These are phyloP conservation scores for Trichophyton schoenleinii DNA, from an alignment of 2,329 filamentous ascomycete species.

Conservation along the genomic window DNA sequence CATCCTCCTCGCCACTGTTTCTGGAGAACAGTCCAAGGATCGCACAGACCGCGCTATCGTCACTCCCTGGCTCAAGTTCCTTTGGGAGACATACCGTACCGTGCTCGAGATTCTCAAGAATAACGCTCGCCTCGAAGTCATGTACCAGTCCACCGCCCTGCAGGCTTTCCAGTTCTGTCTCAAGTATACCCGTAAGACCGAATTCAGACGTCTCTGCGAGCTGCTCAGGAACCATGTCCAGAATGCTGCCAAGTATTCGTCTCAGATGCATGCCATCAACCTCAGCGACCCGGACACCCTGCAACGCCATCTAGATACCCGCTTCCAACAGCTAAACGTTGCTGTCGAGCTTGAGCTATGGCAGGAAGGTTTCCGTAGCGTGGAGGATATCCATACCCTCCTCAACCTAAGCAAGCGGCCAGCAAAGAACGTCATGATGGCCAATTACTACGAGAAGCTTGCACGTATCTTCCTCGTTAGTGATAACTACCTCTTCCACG, in stretches of 20 bases:
- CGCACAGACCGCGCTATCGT: constrained; percentile 96
- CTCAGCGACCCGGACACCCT: constrained; percentile 93
- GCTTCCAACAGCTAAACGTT: constrained; percentile 96
- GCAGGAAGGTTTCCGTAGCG: constrained; percentile 98
- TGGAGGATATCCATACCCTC: constrained; percentile 96
- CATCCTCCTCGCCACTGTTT: constrained; percentile 92
- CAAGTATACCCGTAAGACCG: constrained; percentile 96
- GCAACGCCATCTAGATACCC: constrained; percentile 92
- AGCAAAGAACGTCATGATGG: constrained; percentile 99
- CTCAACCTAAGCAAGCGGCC: constrained; percentile 96
- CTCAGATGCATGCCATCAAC: constrained; percentile 99
- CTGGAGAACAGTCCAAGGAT: constrained; percentile 92
- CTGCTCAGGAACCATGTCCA: constrained; percentile 96
- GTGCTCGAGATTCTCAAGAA: constrained; percentile 98
- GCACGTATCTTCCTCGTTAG: constrained; percentile 97
- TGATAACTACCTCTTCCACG: constrained; percentile 99
- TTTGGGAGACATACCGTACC: constrained; percentile 98
- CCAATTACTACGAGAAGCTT: constrained; percentile 99
- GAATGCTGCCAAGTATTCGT: constrained; percentile 96
- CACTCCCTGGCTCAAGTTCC: constrained; percentile 97
- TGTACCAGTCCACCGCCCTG: constrained; percentile 96
- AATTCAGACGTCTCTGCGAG: constrained; percentile 97
- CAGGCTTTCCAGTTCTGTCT: constrained; percentile 98
- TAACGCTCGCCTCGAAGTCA: constrained; percentile 91
- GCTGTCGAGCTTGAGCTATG: constrained; percentile 95